Percentiles rank a stretch among this genome's conserved stretches.
phyloP scores from a whole-genome alignment of 2,329 filamentous ascomycete genomes.

The Aspergillus eucalypticola region DNA sequence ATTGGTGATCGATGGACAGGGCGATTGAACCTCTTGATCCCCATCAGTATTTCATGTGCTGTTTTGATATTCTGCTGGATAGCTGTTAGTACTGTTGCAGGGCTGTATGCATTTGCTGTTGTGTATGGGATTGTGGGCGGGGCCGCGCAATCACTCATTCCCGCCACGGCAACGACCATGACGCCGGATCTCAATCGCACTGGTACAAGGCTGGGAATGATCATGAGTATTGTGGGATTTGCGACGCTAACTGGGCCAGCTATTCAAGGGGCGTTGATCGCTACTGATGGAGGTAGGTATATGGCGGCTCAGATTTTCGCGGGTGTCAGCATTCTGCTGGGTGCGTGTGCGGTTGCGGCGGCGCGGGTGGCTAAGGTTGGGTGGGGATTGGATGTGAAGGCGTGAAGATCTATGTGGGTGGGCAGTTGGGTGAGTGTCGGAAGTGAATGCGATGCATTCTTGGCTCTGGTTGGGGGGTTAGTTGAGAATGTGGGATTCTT shows the following conservation, averaged over 20 bases:
- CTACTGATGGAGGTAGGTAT: constrained; percentile 9
- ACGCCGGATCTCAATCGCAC: constrained; percentile 8
- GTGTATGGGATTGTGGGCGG: constrained; percentile 36
- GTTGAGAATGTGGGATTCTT: too few relatives aligned
- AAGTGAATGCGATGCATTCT: too few relatives aligned
- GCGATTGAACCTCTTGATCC: too few relatives aligned
- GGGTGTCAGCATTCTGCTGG: constrained; percentile 4
- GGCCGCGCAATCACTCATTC: constrained; percentile 16
- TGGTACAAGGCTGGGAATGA: constrained; percentile 19
- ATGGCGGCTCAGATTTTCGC: constrained; percentile 16
- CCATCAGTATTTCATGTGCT: constrained; percentile 48
- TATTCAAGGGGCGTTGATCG: constrained; percentile 17
- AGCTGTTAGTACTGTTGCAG: constrained; percentile 44
- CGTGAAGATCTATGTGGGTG: neutral
- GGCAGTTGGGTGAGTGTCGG: too few relatives aligned
- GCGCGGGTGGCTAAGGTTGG: constrained; percentile 13
- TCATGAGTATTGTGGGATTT: constrained; percentile 15
- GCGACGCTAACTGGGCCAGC: constrained; percentile 17
- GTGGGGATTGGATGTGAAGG: neutral
- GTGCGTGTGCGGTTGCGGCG: neutral
- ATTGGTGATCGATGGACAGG: too few relatives aligned
- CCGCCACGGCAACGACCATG: constrained; percentile 9
- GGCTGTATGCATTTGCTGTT: constrained; percentile 47
- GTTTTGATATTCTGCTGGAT: constrained; percentile 60
- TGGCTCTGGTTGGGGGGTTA: too few relatives aligned